These are phyloP conservation scores for Moesziomyces globuligerus DNA, from an alignment of 1,284 basidiomycete species.

Conservation along the genomic window DNA sequence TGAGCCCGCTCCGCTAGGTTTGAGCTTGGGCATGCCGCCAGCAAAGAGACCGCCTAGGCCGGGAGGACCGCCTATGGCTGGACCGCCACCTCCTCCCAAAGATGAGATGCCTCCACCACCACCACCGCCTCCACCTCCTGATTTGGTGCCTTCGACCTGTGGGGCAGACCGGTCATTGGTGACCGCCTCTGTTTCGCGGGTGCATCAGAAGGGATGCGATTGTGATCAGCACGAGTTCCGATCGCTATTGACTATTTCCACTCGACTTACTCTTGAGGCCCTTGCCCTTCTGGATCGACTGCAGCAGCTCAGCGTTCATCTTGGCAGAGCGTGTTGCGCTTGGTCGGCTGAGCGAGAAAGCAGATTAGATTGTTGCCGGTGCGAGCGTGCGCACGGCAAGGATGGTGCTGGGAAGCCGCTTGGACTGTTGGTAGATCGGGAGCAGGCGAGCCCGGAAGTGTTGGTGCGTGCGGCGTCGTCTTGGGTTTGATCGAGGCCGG, in stretches of 20 bases:
- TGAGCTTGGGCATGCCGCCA: slow-evolving; percentile 88
- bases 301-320: slow-evolving; percentile 46
- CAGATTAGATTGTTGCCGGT: slow-evolving; percentile 1
- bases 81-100: slow-evolving; percentile 61
- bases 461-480: no score
- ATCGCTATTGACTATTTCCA: no score
- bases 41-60: slow-evolving; percentile 87
- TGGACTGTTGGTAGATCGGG: no score
- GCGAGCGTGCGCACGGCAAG: no score
- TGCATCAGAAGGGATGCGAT: background rate
- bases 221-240: slow-evolving; percentile 10
- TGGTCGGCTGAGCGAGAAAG: background rate
- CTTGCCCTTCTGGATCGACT: slow-evolving; percentile 46
- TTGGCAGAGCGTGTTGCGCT: slow-evolving; percentile 4
- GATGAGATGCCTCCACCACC: slow-evolving; percentile 67
- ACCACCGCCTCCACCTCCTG: slow-evolving; percentile 22
- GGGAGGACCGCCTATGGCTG: slow-evolving; percentile 70
- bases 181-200: slow-evolving; percentile 70
- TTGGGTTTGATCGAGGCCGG: no score
- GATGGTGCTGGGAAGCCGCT: no score
- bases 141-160: slow-evolving; percentile 70
- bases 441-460: no score
- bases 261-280: slow-evolving; percentile 43
- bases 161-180: slow-evolving; percentile 86
- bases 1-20: slow-evolving; percentile 64